These are phyloP conservation scores for Trichosanthes cucumerina DNA, from an alignment of 306 rosid species.

Conservation along the genomic window DNA sequence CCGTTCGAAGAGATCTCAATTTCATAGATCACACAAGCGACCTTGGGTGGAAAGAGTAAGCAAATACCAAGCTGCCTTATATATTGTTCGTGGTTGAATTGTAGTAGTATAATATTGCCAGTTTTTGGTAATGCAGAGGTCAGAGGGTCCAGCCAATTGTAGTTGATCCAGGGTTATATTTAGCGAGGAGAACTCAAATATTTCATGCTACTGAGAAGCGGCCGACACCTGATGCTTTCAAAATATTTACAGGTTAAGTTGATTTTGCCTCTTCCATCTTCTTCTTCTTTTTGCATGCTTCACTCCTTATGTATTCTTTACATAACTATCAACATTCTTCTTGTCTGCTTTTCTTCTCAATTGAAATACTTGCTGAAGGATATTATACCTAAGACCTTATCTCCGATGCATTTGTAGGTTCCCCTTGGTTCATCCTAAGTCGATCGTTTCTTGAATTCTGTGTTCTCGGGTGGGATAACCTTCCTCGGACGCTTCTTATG, in stretches of 20 bases:
- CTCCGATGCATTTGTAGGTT: conserved; percentile 36
- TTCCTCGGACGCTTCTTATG: conserved; percentile 78
- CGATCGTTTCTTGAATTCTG: conserved; percentile 79
- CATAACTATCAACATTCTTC: neutral
- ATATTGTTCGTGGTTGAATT: neutral
- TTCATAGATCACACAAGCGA: conserved; percentile 81
- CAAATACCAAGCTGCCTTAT: conserved; percentile 9
- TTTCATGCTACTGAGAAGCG: conserved; percentile 86
- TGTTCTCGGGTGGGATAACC: conserved; percentile 91
- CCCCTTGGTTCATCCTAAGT: conserved; percentile 83
- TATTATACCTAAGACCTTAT: neutral
- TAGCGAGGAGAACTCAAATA: conserved; percentile 82
- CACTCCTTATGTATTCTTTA: conserved; percentile 11
- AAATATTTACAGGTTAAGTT: conserved; percentile 66
- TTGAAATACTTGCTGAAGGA: neutral
- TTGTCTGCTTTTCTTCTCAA: neutral
- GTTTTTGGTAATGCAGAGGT: conserved; percentile 27
- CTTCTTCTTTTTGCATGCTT: neutral
- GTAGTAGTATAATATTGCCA: neutral
- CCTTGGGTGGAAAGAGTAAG: conserved; percentile 97
- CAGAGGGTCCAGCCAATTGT: conserved; percentile 70
- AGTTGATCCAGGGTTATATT: conserved; percentile 77
- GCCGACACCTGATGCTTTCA: conserved; percentile 66
- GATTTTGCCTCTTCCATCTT: neutral
- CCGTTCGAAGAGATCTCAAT: conserved; percentile 65